Conservation (phyloP, 2,329 filamentous ascomycete species). For the Sarocladiaceae sp. region DNA sequence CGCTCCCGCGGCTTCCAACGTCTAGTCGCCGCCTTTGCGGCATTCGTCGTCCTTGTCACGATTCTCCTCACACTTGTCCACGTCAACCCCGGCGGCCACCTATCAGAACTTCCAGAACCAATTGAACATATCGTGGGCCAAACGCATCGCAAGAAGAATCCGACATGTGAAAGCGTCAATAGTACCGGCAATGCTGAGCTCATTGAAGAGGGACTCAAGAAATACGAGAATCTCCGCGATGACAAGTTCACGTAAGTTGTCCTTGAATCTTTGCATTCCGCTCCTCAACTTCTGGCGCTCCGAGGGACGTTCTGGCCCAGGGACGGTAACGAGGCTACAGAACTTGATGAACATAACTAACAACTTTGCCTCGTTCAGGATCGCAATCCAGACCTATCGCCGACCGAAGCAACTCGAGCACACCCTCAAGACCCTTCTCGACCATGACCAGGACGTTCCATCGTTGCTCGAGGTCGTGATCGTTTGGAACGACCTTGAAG, state of each 20-base stretch:
- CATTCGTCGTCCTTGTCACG: background rate
- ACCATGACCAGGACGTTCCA: slow-evolving; percentile 22
- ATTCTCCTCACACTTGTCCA: background rate
- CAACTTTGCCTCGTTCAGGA: slow-evolving; percentile 19
- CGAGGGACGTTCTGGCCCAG: too few relatives aligned
- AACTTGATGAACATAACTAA: background rate
- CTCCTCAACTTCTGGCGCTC: too few relatives aligned
- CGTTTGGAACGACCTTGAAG: slow-evolving; percentile 32
- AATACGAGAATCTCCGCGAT: slow-evolving; percentile 9
- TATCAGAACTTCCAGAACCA: background rate
- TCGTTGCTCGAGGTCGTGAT: slow-evolving; percentile 33
- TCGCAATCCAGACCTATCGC: slow-evolving; percentile 31
- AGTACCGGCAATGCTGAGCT: background rate
- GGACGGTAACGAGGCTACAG: too few relatives aligned
- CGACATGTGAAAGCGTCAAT: background rate
- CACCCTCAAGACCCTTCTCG: slow-evolving; percentile 24
- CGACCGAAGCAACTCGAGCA: slow-evolving; percentile 30
- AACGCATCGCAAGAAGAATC: background rate
- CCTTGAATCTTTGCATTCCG: too few relatives aligned
- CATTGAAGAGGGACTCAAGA: background rate
- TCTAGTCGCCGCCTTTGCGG: background rate
- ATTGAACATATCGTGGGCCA: background rate
- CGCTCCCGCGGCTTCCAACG: slow-evolving; percentile 3
- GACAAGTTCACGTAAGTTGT: slow-evolving; percentile 13
- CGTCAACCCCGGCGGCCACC: background rate